Conservation (phyloP, 768 basidiomycete species). For the Agaricus blazei region DNA sequence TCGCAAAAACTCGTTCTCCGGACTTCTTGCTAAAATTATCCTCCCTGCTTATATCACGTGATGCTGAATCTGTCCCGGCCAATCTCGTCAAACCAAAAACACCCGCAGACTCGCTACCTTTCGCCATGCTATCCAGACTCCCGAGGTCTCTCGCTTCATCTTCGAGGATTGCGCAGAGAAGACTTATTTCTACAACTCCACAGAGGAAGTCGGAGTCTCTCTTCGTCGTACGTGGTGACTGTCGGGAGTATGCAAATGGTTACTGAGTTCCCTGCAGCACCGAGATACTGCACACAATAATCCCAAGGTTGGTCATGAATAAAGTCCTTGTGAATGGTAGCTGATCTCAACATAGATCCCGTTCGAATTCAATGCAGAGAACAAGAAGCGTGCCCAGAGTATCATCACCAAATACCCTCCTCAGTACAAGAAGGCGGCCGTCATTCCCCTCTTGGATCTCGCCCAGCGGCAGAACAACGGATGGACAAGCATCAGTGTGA, state of each 20-base stretch:
- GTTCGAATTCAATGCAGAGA: conserved; percentile 80
- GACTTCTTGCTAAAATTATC: no score
- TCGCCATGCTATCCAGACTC: conserved; percentile 28
- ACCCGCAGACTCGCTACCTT: conserved; percentile 6
- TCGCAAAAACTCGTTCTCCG: no score
- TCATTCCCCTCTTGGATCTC: conserved; percentile 94
- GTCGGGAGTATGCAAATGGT: conserved; percentile 8
- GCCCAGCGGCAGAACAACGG: conserved; percentile 97
- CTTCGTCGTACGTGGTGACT: conserved; percentile 63
- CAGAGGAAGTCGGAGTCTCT: conserved; percentile 72
- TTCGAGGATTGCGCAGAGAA: conserved; percentile 16
- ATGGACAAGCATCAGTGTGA: conserved; percentile 97
- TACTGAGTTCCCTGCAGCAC: conserved; percentile 50
- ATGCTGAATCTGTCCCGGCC: conserved; percentile 12
- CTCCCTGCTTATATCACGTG: conserved; percentile 4
- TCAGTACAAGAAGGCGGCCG: conserved; percentile 98
- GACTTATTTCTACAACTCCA: conserved; percentile 37
- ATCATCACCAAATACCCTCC: conserved; percentile 93
- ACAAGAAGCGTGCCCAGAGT: conserved; percentile 79
- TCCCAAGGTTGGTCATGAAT: conserved; percentile 53
- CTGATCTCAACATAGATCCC: conserved; percentile 57
- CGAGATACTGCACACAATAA: conserved; percentile 95
- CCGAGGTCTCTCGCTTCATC: conserved; percentile 24
- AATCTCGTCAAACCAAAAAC: conserved; percentile 13
- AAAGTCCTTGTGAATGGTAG: background rate